Evolutionary conservation across 78 protist species (phyloP).

Genomic region (Speleostelium caveatum): DNA sequence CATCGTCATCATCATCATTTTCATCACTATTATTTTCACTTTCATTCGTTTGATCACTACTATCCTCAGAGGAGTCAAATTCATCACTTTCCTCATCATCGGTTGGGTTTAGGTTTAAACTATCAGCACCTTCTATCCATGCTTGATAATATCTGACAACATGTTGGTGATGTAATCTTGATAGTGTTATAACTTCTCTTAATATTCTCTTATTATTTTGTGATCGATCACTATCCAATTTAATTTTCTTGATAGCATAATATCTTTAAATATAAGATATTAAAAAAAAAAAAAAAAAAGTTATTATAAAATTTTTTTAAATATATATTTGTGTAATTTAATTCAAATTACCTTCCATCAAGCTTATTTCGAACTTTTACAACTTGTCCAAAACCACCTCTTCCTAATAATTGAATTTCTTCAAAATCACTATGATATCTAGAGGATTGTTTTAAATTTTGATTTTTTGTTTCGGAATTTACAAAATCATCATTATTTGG

Average conservation of each 20-base stretch:
- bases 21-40: neutral
- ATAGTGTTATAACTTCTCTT: constrained; percentile 83
- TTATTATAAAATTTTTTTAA: too few species aligned
- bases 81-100: neutral
- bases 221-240: constrained; percentile 59
- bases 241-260: constrained; percentile 85
- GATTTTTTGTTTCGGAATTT: neutral
- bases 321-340: too few species aligned
- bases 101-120: neutral
- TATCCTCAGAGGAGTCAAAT: neutral
- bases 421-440: constrained; percentile 80
- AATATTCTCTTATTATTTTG: constrained; percentile 57
- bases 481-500: neutral
- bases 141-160: constrained; percentile 87
- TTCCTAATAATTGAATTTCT: constrained; percentile 60
- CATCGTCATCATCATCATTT: constrained; percentile 7
- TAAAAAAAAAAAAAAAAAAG: too few species aligned
- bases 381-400: constrained; percentile 78
- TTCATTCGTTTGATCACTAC: neutral
- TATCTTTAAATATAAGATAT: too few species aligned
- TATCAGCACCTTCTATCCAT: constrained; percentile 80
- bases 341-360: too few species aligned
- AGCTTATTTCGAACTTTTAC: constrained; percentile 68
- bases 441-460: constrained; percentile 48
- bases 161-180: constrained; percentile 83